Conservation (phyloP, 2,329 filamentous ascomycete genomes). For the Sodiomyces alkalinus region DNA sequence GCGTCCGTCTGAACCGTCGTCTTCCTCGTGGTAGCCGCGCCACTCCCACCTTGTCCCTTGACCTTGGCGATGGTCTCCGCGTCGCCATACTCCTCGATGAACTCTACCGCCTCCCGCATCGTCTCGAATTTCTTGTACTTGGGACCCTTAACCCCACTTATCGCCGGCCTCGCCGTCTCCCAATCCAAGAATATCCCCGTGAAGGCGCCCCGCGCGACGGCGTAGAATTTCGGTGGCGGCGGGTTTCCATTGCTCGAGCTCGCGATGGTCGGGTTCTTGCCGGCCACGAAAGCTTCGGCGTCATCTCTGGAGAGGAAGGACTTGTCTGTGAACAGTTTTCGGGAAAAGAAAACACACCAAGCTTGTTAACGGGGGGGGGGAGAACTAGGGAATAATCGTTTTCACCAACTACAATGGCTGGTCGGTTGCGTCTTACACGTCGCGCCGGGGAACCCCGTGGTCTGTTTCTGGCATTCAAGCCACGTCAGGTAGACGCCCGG, state of each 20-base stretch:
- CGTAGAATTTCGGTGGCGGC: slow-evolving; percentile 38
- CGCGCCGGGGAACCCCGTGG: slow-evolving; percentile 45
- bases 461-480: slow-evolving; percentile 46
- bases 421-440: slow-evolving; percentile 58
- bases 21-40: slow-evolving; percentile 11
- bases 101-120: slow-evolving; percentile 60
- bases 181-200: slow-evolving; percentile 50
- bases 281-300: slow-evolving; percentile 62
- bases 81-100: slow-evolving; percentile 41
- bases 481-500: slow-evolving; percentile 49
- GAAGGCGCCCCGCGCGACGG: slow-evolving; percentile 40
- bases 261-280: slow-evolving; percentile 28
- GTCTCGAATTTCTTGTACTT: slow-evolving; percentile 57
- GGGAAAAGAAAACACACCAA: too few species aligned
- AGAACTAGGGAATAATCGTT: too few species aligned
- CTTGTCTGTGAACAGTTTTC: slow-evolving; percentile 58
- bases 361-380: too few species aligned
- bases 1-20: slow-evolving; percentile 9
- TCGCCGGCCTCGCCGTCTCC: slow-evolving; percentile 56
- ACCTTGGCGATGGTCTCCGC: slow-evolving; percentile 22
- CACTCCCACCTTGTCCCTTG: slow-evolving; percentile 1
- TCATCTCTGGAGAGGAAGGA: slow-evolving; percentile 60
- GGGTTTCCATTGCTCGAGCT: slow-evolving; percentile 20
- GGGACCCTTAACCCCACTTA: slow-evolving; percentile 55
- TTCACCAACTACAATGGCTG: too few species aligned